phyloP scores from a whole-genome alignment of 768 basidiomycete species.

The Termitomyces sp. region DNA sequence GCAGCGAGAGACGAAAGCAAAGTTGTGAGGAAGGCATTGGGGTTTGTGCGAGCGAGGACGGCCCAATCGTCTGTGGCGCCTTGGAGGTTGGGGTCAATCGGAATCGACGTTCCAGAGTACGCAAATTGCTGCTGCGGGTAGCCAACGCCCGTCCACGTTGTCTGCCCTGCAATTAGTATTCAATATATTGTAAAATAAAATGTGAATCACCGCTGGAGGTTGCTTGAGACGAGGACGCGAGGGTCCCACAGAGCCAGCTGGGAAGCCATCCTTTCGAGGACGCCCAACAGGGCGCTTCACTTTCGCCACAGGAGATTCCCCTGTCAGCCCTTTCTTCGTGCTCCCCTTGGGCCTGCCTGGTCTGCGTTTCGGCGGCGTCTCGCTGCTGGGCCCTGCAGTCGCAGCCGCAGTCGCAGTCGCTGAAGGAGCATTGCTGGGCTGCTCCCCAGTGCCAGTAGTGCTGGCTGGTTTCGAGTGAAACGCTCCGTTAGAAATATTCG shows the following conservation, averaged over 20 bases:
- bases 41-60: constrained; percentile 48
- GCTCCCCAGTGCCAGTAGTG: too few relatives aligned
- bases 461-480: constrained; percentile 1
- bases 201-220: not conserved
- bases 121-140: not conserved
- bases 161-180: not conserved
- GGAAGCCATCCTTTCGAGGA: constrained; percentile 77
- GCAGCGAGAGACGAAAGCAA: constrained; percentile 55
- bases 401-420: not conserved
- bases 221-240: constrained; percentile 22
- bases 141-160: constrained; percentile 4
- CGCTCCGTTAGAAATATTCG: constrained; percentile 10
- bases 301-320: constrained; percentile 37
- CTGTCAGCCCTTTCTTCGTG: constrained; percentile 56
- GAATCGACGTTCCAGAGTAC: constrained; percentile 10
- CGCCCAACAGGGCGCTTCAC: constrained; percentile 76
- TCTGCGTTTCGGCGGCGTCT: constrained; percentile 44
- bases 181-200: not conserved
- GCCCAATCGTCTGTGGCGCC: constrained; percentile 53
- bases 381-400: not conserved
- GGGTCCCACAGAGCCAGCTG: constrained; percentile 64
- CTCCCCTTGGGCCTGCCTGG: constrained; percentile 79
- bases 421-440: too few relatives aligned
- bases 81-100: constrained; percentile 49
- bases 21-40: constrained; percentile 49